Conservation (phyloP, 2,329 filamentous ascomycete species). For the Fusarium guadeloupense region DNA sequence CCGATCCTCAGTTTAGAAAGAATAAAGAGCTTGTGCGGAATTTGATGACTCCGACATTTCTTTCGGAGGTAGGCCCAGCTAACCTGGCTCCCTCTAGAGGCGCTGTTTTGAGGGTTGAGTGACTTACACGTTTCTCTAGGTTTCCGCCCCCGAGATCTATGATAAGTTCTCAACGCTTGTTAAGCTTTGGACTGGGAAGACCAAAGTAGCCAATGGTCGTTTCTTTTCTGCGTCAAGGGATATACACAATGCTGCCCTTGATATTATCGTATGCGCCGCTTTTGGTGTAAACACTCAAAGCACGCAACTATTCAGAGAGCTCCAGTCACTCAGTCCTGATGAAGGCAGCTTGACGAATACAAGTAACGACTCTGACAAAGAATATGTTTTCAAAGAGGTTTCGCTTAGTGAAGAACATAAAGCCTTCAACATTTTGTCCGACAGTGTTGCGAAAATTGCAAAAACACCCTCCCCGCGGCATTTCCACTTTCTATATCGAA, state of each 20-base stretch:
- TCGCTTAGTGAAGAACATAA: constrained; percentile 17
- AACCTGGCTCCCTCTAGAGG: too few species aligned
- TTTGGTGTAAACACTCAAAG: constrained; percentile 8
- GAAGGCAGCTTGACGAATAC: accelerated
- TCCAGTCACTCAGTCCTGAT: not conserved
- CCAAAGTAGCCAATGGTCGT: not conserved
- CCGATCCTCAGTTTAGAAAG: constrained; percentile 26
- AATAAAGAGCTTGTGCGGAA: constrained; percentile 33
- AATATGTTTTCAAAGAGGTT: not conserved
- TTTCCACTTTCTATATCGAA: constrained; percentile 18
- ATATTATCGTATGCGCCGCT: constrained; percentile 21
- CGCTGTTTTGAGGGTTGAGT: too few species aligned
- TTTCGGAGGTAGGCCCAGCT: constrained; percentile 5
- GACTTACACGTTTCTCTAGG: not conserved
- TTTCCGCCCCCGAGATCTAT: constrained; percentile 28
- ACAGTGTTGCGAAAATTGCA: constrained; percentile 13
- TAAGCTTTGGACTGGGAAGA: constrained; percentile 16
- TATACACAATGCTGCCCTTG: constrained; percentile 23
- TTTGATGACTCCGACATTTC: constrained; percentile 25
- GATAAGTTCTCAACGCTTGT: constrained; percentile 19
- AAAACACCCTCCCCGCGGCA: constrained; percentile 10
- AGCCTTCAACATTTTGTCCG: not conserved
- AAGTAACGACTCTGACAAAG: not conserved
- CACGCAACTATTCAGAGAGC: constrained; percentile 18
- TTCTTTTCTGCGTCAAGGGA: constrained; percentile 14